Conservation (phyloP, 176 grass and related monocot species). For the Tuctoria greenei region DNA sequence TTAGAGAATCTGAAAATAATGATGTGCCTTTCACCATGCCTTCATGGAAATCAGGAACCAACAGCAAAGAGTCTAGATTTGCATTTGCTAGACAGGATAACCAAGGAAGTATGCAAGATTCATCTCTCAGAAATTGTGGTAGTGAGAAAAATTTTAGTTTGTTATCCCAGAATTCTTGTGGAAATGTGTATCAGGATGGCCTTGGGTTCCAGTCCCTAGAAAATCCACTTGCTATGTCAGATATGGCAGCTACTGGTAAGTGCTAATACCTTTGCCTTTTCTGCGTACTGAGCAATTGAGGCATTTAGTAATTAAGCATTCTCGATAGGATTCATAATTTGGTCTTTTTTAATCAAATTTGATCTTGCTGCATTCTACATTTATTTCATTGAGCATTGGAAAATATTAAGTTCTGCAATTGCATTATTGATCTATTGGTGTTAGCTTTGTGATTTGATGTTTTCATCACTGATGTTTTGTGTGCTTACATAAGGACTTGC, state of each 20-base stretch:
- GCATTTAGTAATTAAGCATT: conserved; percentile 22
- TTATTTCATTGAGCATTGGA: conserved; percentile 14
- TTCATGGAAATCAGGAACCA: conserved; percentile 58
- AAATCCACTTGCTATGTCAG: conserved; percentile 34
- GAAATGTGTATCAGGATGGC: conserved; percentile 49
- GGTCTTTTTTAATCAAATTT: background rate
- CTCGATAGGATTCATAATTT: conserved; percentile 4
- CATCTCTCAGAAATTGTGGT: conserved; percentile 48
- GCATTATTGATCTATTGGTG: conserved; percentile 6
- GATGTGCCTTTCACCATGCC: conserved; percentile 33
- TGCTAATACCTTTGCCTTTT: conserved; percentile 10
- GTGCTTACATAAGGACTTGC: conserved; percentile 20
- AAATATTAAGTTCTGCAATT: background rate
- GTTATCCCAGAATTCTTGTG: conserved; percentile 47
- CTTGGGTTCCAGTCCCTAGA: conserved; percentile 46
- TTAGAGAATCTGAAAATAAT: conserved; percentile 58
- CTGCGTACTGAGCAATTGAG: conserved; percentile 5
- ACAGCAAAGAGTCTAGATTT: conserved; percentile 78
- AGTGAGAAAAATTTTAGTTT: conserved; percentile 53
- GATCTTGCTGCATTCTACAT: conserved; percentile 5
- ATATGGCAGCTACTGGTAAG: conserved; percentile 52
- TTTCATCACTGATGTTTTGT: conserved; percentile 24
- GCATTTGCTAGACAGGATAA: conserved; percentile 94
- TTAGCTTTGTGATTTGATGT: conserved; percentile 34
- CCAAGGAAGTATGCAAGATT: conserved; percentile 48